Evolutionary conservation across 1,139 yeast genomes (phyloP).

Genomic region (Blastobotrys aristatus): DNA sequence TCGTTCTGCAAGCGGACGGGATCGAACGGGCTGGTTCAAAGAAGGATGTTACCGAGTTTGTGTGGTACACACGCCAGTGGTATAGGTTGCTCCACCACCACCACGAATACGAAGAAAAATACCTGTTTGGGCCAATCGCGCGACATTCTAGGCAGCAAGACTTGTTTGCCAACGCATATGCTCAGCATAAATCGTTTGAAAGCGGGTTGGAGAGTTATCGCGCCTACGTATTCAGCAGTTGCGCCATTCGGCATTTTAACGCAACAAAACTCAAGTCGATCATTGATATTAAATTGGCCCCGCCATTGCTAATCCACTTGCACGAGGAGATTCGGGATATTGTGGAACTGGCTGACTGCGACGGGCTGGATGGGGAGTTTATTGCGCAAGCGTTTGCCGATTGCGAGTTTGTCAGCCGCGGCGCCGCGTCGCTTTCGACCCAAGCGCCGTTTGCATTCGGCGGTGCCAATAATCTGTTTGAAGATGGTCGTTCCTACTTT

Average conservation of each 20-base stretch:
- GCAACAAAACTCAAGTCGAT: neutral
- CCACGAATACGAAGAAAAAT: slow-evolving; percentile 2
- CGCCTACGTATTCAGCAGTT: neutral
- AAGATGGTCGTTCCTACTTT: neutral
- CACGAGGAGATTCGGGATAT: slow-evolving; percentile 1
- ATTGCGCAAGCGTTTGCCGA: neutral
- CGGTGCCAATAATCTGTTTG: slow-evolving; percentile 1
- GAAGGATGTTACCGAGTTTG: neutral
- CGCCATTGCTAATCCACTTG: neutral
- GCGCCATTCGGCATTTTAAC: neutral
- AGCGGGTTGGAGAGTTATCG: neutral
- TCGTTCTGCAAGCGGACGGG: slow-evolving; percentile 4
- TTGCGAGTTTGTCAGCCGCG: slow-evolving; percentile 5
- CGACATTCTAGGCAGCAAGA: neutral
- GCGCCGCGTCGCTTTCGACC: slow-evolving; percentile 3
- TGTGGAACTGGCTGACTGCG: neutral
- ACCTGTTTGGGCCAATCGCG: neutral
- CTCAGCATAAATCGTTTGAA: neutral
- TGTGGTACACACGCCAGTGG: slow-evolving; percentile 7
- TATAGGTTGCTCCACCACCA: neutral
- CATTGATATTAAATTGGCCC: neutral
- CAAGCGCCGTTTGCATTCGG: slow-evolving; percentile 6
- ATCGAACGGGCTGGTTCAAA: neutral
- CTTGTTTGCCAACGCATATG: neutral
- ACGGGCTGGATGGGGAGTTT: neutral